Evolutionary conservation across 164 flowering plant genomes (phyloP).

Genomic region (Aristolochia fimbriata): DNA sequence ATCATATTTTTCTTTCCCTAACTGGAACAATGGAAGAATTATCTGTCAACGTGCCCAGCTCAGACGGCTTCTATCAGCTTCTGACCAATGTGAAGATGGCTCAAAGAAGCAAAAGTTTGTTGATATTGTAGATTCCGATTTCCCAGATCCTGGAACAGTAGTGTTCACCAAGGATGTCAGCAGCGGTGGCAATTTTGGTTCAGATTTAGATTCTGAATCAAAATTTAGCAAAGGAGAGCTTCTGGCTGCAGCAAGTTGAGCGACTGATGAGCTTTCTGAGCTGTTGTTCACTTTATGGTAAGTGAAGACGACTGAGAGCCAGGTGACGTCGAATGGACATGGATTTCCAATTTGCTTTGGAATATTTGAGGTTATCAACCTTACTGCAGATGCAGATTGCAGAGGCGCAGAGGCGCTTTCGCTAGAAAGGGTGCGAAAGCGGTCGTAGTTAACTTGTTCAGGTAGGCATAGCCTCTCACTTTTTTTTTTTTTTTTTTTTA

Average conservation of each 20-base stretch:
- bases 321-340: neutral
- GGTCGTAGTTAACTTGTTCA: too few species aligned
- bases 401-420: too few species aligned
- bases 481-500: too few species aligned
- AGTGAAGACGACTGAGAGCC: neutral
- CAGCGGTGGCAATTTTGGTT: constrained; percentile 12
- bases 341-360: too few species aligned
- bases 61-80: constrained; percentile 36
- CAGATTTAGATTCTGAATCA: constrained; percentile 10
- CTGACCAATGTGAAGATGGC: constrained; percentile 32
- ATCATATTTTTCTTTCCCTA: constrained; percentile 57
- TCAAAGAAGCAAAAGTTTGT: constrained; percentile 27
- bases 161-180: constrained; percentile 16
- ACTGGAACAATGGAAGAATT: constrained; percentile 89
- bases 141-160: constrained; percentile 26
- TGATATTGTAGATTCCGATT: constrained; percentile 34
- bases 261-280: neutral
- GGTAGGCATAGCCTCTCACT: too few species aligned
- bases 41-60: constrained; percentile 73
- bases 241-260: constrained; percentile 38
- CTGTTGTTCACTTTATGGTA: neutral
- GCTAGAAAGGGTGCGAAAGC: too few species aligned
- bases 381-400: too few species aligned
- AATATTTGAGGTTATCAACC: too few species aligned
- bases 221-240: constrained; percentile 33